Evolutionary conservation across 1,284 basidiomycete genomes (phyloP).

Genomic region (Thelephora terrestris): DNA sequence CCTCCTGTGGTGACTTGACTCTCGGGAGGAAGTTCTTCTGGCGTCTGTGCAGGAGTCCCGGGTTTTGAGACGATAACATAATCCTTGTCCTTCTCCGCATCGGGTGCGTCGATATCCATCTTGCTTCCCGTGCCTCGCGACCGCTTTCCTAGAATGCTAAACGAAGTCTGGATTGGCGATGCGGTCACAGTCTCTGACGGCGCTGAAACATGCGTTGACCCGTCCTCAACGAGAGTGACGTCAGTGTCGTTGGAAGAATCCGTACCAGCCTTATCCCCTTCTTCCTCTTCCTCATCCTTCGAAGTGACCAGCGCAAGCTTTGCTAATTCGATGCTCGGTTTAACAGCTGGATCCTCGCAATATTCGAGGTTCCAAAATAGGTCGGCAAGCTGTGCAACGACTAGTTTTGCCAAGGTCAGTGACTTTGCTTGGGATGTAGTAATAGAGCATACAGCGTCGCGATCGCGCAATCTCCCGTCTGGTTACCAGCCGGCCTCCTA

Average conservation of each 20-base stretch:
- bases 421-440: conserved; percentile 1
- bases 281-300: conserved; percentile 81
- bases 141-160: conserved; percentile 63
- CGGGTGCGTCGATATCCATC: conserved; percentile 27
- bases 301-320: conserved; percentile 90
- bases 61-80: conserved; percentile 37
- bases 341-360: conserved; percentile 57
- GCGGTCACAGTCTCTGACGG: conserved; percentile 11
- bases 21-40: conserved; percentile 3
- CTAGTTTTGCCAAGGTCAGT: conserved; percentile 28
- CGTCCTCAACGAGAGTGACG: conserved; percentile 74
- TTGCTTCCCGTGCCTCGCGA: conserved; percentile 39
- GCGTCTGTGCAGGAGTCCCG: conserved; percentile 23
- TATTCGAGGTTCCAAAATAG: conserved; percentile 76
- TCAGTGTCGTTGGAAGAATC: conserved; percentile 79
- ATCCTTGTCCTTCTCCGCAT: conserved; percentile 31
- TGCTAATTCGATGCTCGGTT: conserved; percentile 78
- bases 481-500: conserved; percentile 79
- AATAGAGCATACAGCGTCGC: conserved; percentile 56
- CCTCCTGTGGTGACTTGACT: conserved; percentile 9
- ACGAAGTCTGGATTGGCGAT: conserved; percentile 26
- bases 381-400: conserved; percentile 68
- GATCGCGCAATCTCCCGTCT: conserved; percentile 73
- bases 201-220: conserved; percentile 24
- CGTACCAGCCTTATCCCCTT: conserved; percentile 57